Evolutionary conservation across 257 asterid species (phyloP).

Genomic region (Osmanthus fragrans): DNA sequence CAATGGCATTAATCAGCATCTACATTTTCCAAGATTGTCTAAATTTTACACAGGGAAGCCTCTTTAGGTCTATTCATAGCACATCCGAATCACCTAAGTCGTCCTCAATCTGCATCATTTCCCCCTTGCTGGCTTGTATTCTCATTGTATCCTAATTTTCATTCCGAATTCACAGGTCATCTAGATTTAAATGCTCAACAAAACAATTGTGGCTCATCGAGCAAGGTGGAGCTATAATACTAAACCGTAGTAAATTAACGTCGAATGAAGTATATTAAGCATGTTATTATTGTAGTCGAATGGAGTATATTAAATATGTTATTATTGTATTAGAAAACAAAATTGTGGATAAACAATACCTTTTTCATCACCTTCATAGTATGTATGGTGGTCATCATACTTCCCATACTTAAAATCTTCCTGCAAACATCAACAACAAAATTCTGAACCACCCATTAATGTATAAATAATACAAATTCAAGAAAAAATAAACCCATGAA

Average conservation of each 20-base stretch:
- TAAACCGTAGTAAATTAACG: too few species aligned
- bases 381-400: conserved; percentile 77
- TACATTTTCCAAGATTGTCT: too few species aligned
- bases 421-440: conserved; percentile 40
- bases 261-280: background rate
- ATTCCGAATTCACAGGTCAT: background rate
- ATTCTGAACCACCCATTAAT: background rate
- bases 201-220: background rate
- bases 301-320: background rate
- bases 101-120: background rate
- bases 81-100: background rate
- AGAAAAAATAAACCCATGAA: background rate
- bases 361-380: conserved; percentile 62
- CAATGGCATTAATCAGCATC: background rate
- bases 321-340: background rate
- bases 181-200: background rate
- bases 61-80: background rate
- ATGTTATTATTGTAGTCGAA: background rate
- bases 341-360: conserved; percentile 33
- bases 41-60: background rate
- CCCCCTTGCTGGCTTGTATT: background rate
- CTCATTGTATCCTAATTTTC: background rate
- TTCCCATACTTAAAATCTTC: conserved; percentile 68
- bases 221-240: too few species aligned
- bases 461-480: background rate